phyloP scores from a whole-genome alignment of 176 grass and related monocot species.

The Rhynchospora breviuscula region DNA sequence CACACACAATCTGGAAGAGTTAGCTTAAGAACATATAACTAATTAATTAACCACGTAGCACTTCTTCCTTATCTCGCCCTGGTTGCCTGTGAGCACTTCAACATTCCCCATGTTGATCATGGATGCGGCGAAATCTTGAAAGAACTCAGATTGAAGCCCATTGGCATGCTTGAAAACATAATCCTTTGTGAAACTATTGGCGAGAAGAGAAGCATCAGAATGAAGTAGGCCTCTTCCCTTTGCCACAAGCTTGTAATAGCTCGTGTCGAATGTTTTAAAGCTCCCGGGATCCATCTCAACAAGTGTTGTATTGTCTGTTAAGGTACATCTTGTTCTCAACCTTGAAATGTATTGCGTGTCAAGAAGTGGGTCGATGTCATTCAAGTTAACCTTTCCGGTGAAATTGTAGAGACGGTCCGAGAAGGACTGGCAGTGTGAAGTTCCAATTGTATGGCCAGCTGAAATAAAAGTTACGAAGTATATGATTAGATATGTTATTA shows the following conservation, averaged over 20 bases:
- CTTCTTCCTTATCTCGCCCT: slow-evolving; percentile 53
- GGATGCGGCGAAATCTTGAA: slow-evolving; percentile 38
- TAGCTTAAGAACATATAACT: neutral
- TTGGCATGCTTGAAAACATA: slow-evolving; percentile 35
- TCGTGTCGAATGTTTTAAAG: slow-evolving; percentile 42
- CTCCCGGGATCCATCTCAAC: slow-evolving; percentile 62
- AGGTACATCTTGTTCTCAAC: slow-evolving; percentile 30
- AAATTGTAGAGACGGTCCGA: slow-evolving; percentile 50
- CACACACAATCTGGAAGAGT: slow-evolving; percentile 9
- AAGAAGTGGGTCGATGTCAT: slow-evolving; percentile 41
- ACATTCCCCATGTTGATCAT: slow-evolving; percentile 53
- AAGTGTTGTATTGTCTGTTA: slow-evolving; percentile 36
- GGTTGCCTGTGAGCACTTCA: slow-evolving; percentile 34
- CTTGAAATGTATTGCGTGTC: slow-evolving; percentile 30
- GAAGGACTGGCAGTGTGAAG: slow-evolving; percentile 38
- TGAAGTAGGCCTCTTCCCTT: slow-evolving; percentile 44
- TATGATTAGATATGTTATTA: neutral
- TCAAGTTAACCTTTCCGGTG: slow-evolving; percentile 33
- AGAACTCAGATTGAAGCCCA: slow-evolving; percentile 31
- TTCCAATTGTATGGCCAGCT: slow-evolving; percentile 43
- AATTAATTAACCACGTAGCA: slow-evolving; percentile 36
- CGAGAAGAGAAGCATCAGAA: slow-evolving; percentile 43
- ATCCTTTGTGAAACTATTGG: slow-evolving; percentile 20
- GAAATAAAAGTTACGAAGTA: neutral
- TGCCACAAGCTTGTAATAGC: slow-evolving; percentile 40